Conservation (phyloP, 257 asterid genomes). For the Rubia yunnanensis region DNA sequence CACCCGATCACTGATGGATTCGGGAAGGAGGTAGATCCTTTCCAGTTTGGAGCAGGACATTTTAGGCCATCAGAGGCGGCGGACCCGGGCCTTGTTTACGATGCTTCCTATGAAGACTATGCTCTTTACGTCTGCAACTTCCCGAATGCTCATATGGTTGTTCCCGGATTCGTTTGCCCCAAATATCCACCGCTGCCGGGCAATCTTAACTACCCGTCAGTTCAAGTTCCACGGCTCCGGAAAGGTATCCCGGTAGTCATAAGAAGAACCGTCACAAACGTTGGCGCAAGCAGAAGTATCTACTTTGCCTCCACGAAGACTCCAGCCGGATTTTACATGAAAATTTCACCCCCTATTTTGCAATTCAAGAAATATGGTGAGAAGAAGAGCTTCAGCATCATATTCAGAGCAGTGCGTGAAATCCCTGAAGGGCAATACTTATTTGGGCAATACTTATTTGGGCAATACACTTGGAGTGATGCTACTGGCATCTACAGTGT, state of each 20-base stretch:
- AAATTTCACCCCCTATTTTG: slow-evolving; percentile 52
- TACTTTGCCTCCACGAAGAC: slow-evolving; percentile 51
- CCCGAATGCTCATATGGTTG: slow-evolving; percentile 20
- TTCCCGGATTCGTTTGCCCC: slow-evolving; percentile 46
- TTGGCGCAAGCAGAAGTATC: slow-evolving; percentile 41
- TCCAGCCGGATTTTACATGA: slow-evolving; percentile 55
- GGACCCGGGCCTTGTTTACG: slow-evolving; percentile 79
- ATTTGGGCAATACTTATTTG: slow-evolving; percentile 42
- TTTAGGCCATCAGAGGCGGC: slow-evolving; percentile 80
- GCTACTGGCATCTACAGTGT: slow-evolving; percentile 27
- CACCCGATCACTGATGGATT: slow-evolving; percentile 42
- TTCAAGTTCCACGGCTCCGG: slow-evolving; percentile 52
- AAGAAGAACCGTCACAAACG: slow-evolving; percentile 63
- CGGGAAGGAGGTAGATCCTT: slow-evolving; percentile 67
- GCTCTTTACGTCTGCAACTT: slow-evolving; percentile 53
- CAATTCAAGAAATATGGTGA: slow-evolving; percentile 37
- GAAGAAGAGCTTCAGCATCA: slow-evolving; percentile 52
- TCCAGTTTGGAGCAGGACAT: slow-evolving; percentile 82
- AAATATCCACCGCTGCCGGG: slow-evolving; percentile 23
- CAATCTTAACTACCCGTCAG: slow-evolving; percentile 68
- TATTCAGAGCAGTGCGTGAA: slow-evolving; percentile 30
- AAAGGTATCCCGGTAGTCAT: slow-evolving; percentile 23
- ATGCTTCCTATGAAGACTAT: slow-evolving; percentile 73
- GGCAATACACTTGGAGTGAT: slow-evolving; percentile 37
- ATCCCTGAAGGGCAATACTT: slow-evolving; percentile 12